Conservation (phyloP, 2,329 filamentous ascomycete genomes). For the Fusarium nygamai region DNA sequence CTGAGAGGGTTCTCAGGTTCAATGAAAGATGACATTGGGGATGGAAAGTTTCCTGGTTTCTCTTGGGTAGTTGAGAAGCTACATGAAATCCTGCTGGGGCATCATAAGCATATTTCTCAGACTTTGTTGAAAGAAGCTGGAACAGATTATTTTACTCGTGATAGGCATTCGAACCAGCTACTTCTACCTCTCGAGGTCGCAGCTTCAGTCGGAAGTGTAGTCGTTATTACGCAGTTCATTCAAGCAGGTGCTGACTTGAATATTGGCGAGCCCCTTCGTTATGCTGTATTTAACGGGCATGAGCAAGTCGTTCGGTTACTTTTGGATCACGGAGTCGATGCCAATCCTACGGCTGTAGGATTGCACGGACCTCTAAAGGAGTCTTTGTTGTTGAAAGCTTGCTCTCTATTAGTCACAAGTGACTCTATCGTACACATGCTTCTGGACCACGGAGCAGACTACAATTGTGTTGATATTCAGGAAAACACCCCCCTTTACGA, state of each 20-base stretch:
- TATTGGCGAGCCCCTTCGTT: rapidly evolving
- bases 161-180: rapidly evolving
- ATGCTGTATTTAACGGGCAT: rapidly evolving
- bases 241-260: not conserved
- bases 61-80: not conserved
- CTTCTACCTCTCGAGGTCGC: not conserved
- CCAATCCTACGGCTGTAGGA: too few species aligned
- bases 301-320: not conserved
- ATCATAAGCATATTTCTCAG: not conserved
- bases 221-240: not conserved
- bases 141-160: not conserved
- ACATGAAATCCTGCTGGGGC: not conserved
- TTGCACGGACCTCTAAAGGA: too few species aligned
- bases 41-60: too few species aligned
- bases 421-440: not conserved
- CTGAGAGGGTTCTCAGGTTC: too few species aligned
- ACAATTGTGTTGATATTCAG: too few species aligned
- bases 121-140: not conserved
- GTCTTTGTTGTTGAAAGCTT: not conserved
- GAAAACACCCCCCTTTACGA: too few species aligned
- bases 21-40: too few species aligned
- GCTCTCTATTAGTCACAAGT: rapidly evolving
- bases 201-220: not conserved
- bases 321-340: not conserved
- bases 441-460: not conserved